These are phyloP conservation scores for Saccharomyces mikatae DNA, from an alignment of 805 yeast genomes.

Conservation along the genomic window DNA sequence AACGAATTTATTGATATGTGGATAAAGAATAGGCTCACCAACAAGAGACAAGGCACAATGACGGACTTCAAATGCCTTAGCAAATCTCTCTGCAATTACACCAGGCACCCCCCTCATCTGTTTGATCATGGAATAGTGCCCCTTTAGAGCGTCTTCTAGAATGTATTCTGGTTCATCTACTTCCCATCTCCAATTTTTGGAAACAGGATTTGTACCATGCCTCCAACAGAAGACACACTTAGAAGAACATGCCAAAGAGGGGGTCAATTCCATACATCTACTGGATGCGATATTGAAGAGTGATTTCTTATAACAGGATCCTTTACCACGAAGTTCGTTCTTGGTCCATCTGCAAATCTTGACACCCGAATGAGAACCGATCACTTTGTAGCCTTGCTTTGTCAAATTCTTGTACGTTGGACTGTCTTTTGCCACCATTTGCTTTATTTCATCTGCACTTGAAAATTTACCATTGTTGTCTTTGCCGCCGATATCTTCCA, in stretches of 20 bases:
- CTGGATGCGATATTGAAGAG: slow-evolving; percentile 87
- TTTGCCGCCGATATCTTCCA: slow-evolving; percentile 74
- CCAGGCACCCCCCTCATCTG: slow-evolving; percentile 96
- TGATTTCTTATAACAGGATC: slow-evolving; percentile 88
- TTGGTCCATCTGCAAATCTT: slow-evolving; percentile 95
- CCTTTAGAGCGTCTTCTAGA: slow-evolving; percentile 74
- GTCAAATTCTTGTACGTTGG: slow-evolving; percentile 85
- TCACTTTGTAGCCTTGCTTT: slow-evolving; percentile 87
- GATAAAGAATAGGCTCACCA: slow-evolving; percentile 93
- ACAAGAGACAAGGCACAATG: slow-evolving; percentile 91
- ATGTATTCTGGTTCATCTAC: slow-evolving; percentile 83
- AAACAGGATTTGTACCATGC: slow-evolving; percentile 95
- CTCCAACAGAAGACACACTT: slow-evolving; percentile 97
- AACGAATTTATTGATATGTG: slow-evolving; percentile 79
- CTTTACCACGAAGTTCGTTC: slow-evolving; percentile 86
- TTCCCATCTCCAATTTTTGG: slow-evolving; percentile 95
- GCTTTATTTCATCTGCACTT: slow-evolving; percentile 39
- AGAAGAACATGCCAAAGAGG: slow-evolving; percentile 86
- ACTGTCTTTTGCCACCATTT: slow-evolving; percentile 84
- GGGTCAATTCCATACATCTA: slow-evolving; percentile 93
- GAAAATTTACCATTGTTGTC: slow-evolving; percentile 10
- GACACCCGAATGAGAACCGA: slow-evolving; percentile 92
- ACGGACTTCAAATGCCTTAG: slow-evolving; percentile 79
- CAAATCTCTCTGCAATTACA: slow-evolving; percentile 78
- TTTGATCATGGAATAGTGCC: slow-evolving; percentile 86